A percentile compares a stretch with the other conserved stretches of the same genome.
These are phyloP conservation scores for Zopfia rhizophila DNA, from an alignment of 2,329 filamentous ascomycete species.

Conservation along the genomic window DNA sequence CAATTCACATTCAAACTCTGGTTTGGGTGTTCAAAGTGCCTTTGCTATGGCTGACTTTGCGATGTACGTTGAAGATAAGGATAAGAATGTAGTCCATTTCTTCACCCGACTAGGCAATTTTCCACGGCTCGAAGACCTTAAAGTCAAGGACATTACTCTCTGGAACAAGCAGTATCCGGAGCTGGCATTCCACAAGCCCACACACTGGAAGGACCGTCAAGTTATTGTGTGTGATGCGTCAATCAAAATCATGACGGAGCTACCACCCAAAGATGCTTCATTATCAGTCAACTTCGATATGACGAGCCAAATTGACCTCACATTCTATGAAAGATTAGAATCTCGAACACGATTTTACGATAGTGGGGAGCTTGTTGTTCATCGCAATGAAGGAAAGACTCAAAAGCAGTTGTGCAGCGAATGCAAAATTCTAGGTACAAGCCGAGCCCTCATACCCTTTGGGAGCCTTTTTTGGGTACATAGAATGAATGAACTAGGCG, in stretches of 20 bases:
- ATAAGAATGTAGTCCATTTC: slow-evolving; percentile 47
- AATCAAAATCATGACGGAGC: slow-evolving; percentile 53
- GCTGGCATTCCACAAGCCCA: slow-evolving; percentile 37
- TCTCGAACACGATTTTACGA: slow-evolving; percentile 50
- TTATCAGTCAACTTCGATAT: slow-evolving; percentile 47
- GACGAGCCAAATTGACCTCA: slow-evolving; percentile 45
- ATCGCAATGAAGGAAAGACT: slow-evolving; percentile 32
- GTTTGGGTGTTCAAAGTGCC: slow-evolving; percentile 25
- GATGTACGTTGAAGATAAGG: slow-evolving; percentile 54
- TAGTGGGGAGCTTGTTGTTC: slow-evolving; percentile 31
- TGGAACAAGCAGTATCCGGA: slow-evolving; percentile 49
- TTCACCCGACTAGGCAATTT: slow-evolving; percentile 48
- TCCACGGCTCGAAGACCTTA: slow-evolving; percentile 41
- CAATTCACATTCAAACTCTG: slow-evolving; percentile 15
- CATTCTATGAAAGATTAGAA: slow-evolving; percentile 38
- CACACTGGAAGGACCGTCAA: slow-evolving; percentile 38
- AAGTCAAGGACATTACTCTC: slow-evolving; percentile 41
- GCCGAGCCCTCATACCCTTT: slow-evolving; percentile 48
- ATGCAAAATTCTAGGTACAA: slow-evolving; percentile 33
- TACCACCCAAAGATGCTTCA: slow-evolving; percentile 44
- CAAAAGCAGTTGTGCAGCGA: slow-evolving; percentile 34
- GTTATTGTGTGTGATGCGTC: slow-evolving; percentile 55
- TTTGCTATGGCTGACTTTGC: slow-evolving; percentile 46
- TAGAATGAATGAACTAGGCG: slow-evolving; percentile 44
- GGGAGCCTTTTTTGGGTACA: slow-evolving; percentile 58